phyloP scores from a whole-genome alignment of 1,284 basidiomycete genomes.

The Heterobasidion parviporum region DNA sequence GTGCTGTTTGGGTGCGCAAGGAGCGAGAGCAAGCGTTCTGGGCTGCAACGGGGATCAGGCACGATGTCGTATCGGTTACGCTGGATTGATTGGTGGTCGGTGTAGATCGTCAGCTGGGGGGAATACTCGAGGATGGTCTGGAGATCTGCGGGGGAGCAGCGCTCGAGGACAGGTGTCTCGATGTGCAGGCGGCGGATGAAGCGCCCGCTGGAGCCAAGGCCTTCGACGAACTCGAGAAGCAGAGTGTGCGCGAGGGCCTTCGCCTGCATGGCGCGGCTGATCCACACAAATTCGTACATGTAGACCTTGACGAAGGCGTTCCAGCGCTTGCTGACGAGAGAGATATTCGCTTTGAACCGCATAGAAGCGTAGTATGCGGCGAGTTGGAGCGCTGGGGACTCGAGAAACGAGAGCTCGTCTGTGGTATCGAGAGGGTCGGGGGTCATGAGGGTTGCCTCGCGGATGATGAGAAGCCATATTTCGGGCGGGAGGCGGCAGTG shows the following conservation, averaged over 20 bases:
- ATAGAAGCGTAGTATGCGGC: constrained; percentile 39
- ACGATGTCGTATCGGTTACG: constrained; percentile 37
- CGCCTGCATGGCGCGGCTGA: constrained; percentile 48
- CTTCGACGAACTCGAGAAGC: constrained; percentile 35
- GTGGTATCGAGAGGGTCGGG: constrained; percentile 38
- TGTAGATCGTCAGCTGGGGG: constrained; percentile 48
- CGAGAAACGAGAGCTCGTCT: constrained; percentile 41
- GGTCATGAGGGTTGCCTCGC: constrained; percentile 36
- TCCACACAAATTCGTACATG: constrained; percentile 64
- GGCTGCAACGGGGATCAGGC: constrained; percentile 36
- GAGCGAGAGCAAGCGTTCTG: constrained; percentile 46
- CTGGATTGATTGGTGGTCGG: constrained; percentile 55
- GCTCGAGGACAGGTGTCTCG: constrained; percentile 57
- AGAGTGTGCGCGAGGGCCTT: constrained; percentile 47
- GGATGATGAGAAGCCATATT: constrained; percentile 51
- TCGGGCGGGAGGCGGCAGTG: constrained; percentile 36
- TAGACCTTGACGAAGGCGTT: constrained; percentile 41
- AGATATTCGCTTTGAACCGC: constrained; percentile 38
- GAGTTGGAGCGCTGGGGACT: constrained; percentile 31
- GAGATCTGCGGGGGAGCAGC: constrained; percentile 58
- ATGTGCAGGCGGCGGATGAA: constrained; percentile 59
- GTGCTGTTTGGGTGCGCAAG: constrained; percentile 44
- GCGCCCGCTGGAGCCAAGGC: constrained; percentile 33
- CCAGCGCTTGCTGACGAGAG: constrained; percentile 50
- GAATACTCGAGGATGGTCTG: constrained; percentile 57